A percentile compares a stretch with the other conserved stretches of the same genome.
These are phyloP conservation scores for Penicillium sp. DNA, from an alignment of 2,329 filamentous ascomycete species.

Conservation along the genomic window DNA sequence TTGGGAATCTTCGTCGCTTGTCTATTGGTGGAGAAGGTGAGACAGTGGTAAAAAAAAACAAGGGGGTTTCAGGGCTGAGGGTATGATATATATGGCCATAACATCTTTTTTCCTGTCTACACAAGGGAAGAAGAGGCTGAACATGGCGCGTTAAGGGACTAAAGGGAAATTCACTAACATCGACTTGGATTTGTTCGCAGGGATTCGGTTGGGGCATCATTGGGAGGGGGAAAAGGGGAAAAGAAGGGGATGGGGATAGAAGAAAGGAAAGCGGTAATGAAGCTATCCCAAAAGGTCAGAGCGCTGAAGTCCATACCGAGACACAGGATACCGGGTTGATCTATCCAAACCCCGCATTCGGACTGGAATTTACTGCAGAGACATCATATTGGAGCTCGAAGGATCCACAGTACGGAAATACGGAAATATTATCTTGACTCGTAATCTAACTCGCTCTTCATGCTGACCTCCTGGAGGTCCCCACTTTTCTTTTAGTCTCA, in stretches of 20 bases:
- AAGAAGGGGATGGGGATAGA: not conserved
- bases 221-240: not conserved
- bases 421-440: not conserved
- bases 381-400: not conserved
- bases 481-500: not conserved
- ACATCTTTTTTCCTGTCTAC: not conserved
- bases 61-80: not conserved
- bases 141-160: not conserved
- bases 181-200: slow-evolving; percentile 34
- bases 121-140: not conserved
- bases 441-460: not conserved
- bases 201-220: slow-evolving; percentile 32
- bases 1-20: slow-evolving; percentile 36
- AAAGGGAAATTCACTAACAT: slow-evolving; percentile 28
- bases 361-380: not conserved
- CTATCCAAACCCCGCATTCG: not conserved
- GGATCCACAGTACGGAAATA: not conserved
- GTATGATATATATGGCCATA: not conserved
- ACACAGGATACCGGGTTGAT: slow-evolving; percentile 13
- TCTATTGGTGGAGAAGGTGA: slow-evolving; percentile 19
- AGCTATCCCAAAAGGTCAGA: slow-evolving; percentile 4
- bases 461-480: not conserved
- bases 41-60: not conserved
- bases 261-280: not conserved
- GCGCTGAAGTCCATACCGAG: slow-evolving; percentile 3